phyloP scores from a whole-genome alignment of 164 flowering plant genomes.

The Magnolia kwangsiensis region DNA sequence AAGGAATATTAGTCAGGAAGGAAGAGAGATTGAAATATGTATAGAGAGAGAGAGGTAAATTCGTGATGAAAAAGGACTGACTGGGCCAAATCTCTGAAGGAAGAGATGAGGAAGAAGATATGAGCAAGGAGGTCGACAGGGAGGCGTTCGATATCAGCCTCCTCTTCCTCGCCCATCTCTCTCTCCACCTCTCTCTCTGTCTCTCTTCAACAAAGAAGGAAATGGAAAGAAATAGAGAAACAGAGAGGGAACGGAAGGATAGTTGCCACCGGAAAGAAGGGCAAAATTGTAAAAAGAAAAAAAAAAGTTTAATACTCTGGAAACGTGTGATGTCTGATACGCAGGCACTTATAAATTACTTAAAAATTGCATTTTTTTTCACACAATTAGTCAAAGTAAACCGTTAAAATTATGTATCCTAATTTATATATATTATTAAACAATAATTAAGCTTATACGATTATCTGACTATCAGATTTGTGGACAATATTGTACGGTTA shows the following conservation, averaged over 20 bases:
- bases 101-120: constrained; percentile 44
- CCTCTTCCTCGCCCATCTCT: constrained; percentile 18
- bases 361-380: no score
- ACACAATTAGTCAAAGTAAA: no score
- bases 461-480: no score
- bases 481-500: no score
- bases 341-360: no score
- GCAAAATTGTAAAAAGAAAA: neutral
- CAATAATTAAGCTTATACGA: no score
- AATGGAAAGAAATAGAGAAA: neutral
- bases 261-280: neutral
- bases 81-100: constrained; percentile 77
- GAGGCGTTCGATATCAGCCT: constrained; percentile 56
- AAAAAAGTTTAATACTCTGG: no score
- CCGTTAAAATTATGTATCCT: no score
- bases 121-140: constrained; percentile 66
- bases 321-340: no score
- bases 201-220: neutral
- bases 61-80: constrained; percentile 5
- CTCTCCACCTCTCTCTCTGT: neutral
- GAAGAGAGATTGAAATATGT: neutral
- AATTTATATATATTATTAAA: no score
- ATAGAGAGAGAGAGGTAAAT: neutral
- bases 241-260: neutral
- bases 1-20: constrained; percentile 1